Evolutionary conservation across 2,329 filamentous ascomycete genomes (phyloP), one percentile per base, ranked within the genome.

Genomic region (Pestalotiopsis sp.): DNA sequence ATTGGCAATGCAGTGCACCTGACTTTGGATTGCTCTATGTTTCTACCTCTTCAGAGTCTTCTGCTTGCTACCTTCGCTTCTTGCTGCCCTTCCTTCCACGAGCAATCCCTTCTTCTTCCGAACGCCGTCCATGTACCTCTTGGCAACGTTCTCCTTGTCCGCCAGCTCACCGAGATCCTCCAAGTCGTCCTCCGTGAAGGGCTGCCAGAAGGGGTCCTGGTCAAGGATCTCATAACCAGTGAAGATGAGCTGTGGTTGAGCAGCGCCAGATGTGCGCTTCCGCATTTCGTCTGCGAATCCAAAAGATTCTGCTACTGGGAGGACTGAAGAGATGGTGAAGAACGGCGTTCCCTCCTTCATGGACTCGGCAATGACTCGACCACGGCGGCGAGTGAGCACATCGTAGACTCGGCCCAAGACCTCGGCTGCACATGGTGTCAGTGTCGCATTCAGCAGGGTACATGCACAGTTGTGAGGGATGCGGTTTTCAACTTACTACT

Each of bases 131-230:
- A 99, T 95, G 84, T 98, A 98, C 78, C 93, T 84, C 88, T 97
- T 97, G 27, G 96, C 96, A 65, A 98, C 93, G 81, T 98, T 98
- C 85, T 98, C 96, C 77, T 89, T 89, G 82, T 99, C 96, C 4
- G 93, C 96, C 78, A 95, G 84, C 84, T 98, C 95, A 31, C 96
- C 96, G 70, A 99, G 83, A 84, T 99, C 96, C 85, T 99, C 96
- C 65, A 99, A 82, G 77, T 99, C 94, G 79, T 98, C 96, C 78
- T 98, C 96, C 0, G 95, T 98, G 72, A 94, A 94, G 1, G 96
- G 96, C 61, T 97, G 94, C 96, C 96, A 99, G 83, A 97, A 97
- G 0, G 96, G 96, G 83, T 99, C 96, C 81, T 98, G 92, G 78
- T 98, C 94, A 2, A 98, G 85, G 74, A 97, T 89, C 80, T 98